Percentiles rank a stretch among this genome's conserved stretches.
These are phyloP conservation scores for Metschnikowia dekortorum DNA, from an alignment of 805 yeast species.

Conservation along the genomic window DNA sequence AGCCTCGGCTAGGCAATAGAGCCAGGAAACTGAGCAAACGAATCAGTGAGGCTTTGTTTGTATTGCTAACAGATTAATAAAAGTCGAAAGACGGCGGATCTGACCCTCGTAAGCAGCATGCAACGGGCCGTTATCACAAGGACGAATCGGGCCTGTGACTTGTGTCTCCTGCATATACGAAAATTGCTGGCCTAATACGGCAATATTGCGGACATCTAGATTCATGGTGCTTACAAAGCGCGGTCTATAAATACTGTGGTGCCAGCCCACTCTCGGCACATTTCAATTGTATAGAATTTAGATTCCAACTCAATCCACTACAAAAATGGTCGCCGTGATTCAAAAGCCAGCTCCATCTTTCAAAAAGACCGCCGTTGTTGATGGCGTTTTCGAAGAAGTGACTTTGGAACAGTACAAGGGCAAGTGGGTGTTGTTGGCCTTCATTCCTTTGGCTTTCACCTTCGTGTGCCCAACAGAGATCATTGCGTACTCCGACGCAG, in stretches of 20 bases:
- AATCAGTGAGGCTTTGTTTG: not conserved
- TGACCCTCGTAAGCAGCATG: not conserved
- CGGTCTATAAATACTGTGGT: slow-evolving; percentile 12
- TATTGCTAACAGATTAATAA: not conserved
- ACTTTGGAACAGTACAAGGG: slow-evolving; percentile 95
- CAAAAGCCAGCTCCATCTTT: slow-evolving; percentile 96
- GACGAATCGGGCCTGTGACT: slow-evolving; percentile 2
- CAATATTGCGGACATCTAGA: slow-evolving; percentile 17
- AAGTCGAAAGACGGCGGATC: not conserved
- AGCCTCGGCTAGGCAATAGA: not conserved
- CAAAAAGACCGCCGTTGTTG: slow-evolving; percentile 95
- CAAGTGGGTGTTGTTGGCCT: slow-evolving; percentile 95
- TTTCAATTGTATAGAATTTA: not conserved
- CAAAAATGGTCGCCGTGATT: slow-evolving; percentile 76
- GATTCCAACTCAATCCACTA: not conserved
- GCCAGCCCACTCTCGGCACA: not conserved
- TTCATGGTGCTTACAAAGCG: slow-evolving; percentile 12
- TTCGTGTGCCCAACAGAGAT: slow-evolving; percentile 99
- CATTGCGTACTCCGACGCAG: slow-evolving; percentile 97
- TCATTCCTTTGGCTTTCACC: slow-evolving; percentile 98
- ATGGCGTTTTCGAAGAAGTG: slow-evolving; percentile 94
- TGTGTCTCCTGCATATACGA: slow-evolving; percentile 1
- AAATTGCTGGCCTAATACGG: slow-evolving; percentile 6
- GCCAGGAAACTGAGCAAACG: not conserved
- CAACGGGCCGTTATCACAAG: not conserved